Conservation (phyloP, 805 yeast species). For the Metschnikowia baotianmanensis region DNA sequence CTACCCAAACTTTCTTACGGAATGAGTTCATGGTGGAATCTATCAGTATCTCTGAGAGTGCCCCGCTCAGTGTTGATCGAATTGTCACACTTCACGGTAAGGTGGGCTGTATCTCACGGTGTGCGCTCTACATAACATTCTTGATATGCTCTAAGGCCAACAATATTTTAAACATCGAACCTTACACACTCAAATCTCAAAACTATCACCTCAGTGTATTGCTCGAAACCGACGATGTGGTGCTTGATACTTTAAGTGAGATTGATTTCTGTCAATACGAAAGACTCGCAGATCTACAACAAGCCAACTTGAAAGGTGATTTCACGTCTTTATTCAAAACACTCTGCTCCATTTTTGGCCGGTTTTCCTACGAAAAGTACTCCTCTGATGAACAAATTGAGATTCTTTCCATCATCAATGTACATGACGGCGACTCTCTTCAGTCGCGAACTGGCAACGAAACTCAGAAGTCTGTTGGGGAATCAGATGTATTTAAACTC, state of each 20-base stretch:
- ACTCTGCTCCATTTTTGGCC: constrained; percentile 5
- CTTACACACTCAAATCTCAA: constrained; percentile 32
- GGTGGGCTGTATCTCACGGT: constrained; percentile 21
- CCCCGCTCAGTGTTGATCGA: constrained; percentile 31
- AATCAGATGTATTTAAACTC: too few relatives aligned
- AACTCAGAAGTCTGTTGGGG: too few relatives aligned
- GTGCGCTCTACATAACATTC: constrained; percentile 28
- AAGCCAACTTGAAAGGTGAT: constrained; percentile 13
- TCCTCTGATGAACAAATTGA: constrained; percentile 12
- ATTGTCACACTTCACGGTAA: constrained; percentile 31
- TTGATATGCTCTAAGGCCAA: constrained; percentile 27
- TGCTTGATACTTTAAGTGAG: neutral
- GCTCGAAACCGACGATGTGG: constrained; percentile 12
- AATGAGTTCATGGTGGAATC: constrained; percentile 23
- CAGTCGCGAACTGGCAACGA: too few relatives aligned
- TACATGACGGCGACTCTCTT: constrained; percentile 13
- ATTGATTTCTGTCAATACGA: constrained; percentile 13
- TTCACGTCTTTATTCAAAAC: constrained; percentile 15
- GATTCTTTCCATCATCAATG: constrained; percentile 10
- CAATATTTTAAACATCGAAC: constrained; percentile 21
- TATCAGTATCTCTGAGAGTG: constrained; percentile 21
- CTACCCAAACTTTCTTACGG: constrained; percentile 17
- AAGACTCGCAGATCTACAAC: constrained; percentile 8
- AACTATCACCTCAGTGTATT: constrained; percentile 24
- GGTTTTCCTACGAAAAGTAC: constrained; percentile 6